A percentile compares a stretch with the other conserved stretches of the same genome.
phyloP scores from a whole-genome alignment of 2,329 filamentous ascomycete species.

The Cladosporium sp. region DNA sequence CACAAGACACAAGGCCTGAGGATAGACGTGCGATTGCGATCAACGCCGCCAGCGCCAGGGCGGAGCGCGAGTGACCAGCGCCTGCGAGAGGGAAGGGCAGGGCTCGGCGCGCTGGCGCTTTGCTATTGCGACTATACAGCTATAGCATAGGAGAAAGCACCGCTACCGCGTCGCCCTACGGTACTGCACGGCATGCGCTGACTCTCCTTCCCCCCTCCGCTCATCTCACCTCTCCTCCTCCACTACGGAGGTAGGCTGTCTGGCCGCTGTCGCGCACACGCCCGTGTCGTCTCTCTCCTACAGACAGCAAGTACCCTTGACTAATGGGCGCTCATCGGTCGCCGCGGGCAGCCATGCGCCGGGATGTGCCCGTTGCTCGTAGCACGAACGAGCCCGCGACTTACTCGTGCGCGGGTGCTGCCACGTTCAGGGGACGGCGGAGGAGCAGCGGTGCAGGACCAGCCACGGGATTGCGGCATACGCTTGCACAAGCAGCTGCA shows the following conservation, averaged over 20 bases:
- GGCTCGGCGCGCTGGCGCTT: no score
- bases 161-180: no score
- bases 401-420: neutral
- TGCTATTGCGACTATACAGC: no score
- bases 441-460: neutral
- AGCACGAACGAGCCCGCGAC: neutral
- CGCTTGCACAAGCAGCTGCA: slow-evolving; percentile 5
- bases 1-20: neutral
- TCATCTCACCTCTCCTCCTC: neutral
- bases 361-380: neutral
- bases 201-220: neutral
- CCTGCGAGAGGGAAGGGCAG: no score
- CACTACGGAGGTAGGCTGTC: neutral
- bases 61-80: neutral
- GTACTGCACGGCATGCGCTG: neutral
- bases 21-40: neutral
- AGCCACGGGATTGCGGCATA: slow-evolving; percentile 4
- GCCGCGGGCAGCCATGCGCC: neutral
- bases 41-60: neutral
- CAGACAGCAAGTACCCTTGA: neutral
- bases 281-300: neutral
- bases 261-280: neutral
- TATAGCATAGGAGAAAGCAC: no score
- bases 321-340: neutral
- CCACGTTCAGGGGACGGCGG: neutral